Base-by-base conservation (phyloP, 2,329 filamentous ascomycete genomes). In the Massarina eburnea region DNA sequence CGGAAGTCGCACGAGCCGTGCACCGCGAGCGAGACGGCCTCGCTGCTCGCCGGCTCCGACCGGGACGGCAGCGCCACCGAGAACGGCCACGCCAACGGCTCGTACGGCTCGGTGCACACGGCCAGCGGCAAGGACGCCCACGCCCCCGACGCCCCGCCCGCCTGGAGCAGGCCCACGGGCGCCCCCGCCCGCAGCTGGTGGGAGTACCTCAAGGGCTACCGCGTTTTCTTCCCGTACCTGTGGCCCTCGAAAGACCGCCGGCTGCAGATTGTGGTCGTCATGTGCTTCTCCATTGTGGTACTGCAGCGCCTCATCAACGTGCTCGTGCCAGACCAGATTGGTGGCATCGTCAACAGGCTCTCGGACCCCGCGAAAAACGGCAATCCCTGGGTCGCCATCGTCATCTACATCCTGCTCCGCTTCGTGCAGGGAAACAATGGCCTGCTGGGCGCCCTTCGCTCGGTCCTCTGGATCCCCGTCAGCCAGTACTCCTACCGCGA, bases 401-500 rank as follows among this genome's bases (percentile, higher is more conserved):
- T 81, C 43, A 71, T 96, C 8, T 89, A 95, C 69, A 86, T 96
- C 49, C 57, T 84, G 29, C 89, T 84, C 62, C 86, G 89, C 58
- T 80, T 91, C 64, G 79, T 97, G 14, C 94, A 97, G 71, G 94
- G 94, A 2, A 86, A 83, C 41, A 94, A 92, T 48, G 94, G 94
- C 17, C 75, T 97, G 37, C 80, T 99, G 26, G 91, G 91, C 7
- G 92, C 90, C 1, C 62, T 88, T 26, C 82, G 94, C 53, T 87
- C 89, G 18, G 83, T 90, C 27, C 77, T 99, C 26, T 99, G 94
- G 94, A 94, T 99, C 40, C 92, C 94, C 0, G 91, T 99, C 46
- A 90, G 91, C 27, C 94, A 99, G 69, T 96, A 97, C 70, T 96
- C 92, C 0, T 99, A 96, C 72, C 86, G 90, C 63, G 90, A 94